phyloP scores from a whole-genome alignment of 2,329 filamentous ascomycete species.

The Beauveria medogensis region DNA sequence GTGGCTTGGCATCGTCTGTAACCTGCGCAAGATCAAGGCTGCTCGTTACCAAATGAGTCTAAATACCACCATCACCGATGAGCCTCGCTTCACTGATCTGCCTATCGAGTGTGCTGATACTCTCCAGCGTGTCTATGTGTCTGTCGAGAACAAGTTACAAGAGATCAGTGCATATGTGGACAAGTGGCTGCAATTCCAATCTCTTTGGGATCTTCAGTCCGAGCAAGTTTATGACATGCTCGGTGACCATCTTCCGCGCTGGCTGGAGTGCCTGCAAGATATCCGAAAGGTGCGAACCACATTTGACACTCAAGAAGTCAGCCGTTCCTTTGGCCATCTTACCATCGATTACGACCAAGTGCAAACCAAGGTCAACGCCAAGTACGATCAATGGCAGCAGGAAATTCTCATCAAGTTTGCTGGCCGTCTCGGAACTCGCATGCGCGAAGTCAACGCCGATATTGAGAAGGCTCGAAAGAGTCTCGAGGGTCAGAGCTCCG shows the following conservation, averaged over 20 bases:
- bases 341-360: constrained; percentile 98
- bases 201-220: constrained; percentile 92
- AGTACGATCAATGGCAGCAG: constrained; percentile 99
- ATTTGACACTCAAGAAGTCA: constrained; percentile 94
- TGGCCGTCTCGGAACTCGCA: constrained; percentile 74
- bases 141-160: constrained; percentile 73
- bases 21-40: constrained; percentile 87
- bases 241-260: constrained; percentile 82
- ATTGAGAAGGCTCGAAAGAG: constrained; percentile 86
- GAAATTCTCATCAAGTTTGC: constrained; percentile 95
- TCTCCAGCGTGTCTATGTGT: constrained; percentile 70
- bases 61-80: constrained; percentile 55
- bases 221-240: constrained; percentile 91
- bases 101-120: constrained; percentile 75
- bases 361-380: constrained; percentile 96
- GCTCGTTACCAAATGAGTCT: constrained; percentile 88
- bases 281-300: constrained; percentile 92
- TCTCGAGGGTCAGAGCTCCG: constrained; percentile 83
- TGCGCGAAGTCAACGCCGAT: constrained; percentile 87
- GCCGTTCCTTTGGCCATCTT: constrained; percentile 84
- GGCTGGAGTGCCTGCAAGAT: constrained; percentile 93
- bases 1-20: constrained; percentile 90
- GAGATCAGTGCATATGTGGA: constrained; percentile 83
- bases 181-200: constrained; percentile 98
- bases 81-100: constrained; percentile 73